Evolutionary conservation across 1,284 basidiomycete genomes (phyloP).

Genomic region (Sphaerobolus stellatus): DNA sequence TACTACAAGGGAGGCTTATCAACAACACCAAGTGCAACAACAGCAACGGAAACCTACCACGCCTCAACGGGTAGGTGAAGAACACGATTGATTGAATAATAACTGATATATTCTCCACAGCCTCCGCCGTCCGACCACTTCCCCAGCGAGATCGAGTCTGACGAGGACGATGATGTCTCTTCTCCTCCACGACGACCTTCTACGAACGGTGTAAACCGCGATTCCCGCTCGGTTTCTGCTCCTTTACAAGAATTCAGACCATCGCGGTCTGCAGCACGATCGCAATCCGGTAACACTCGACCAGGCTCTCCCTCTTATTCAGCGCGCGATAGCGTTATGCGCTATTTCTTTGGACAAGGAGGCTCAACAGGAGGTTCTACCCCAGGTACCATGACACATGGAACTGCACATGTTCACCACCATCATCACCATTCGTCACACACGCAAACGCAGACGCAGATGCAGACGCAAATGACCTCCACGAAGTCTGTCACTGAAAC

Average conservation of each 20-base stretch:
- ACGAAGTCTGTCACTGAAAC: constrained; percentile 17
- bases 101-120: background rate
- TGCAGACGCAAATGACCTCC: constrained; percentile 22
- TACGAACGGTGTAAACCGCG: constrained; percentile 56
- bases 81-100: too few species aligned
- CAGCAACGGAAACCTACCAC: constrained; percentile 5
- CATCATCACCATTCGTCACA: constrained; percentile 6
- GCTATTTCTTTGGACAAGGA: constrained; percentile 93
- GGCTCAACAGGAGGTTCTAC: constrained; percentile 52
- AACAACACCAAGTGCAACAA: constrained; percentile 7
- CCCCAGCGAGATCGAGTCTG: constrained; percentile 54
- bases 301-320: constrained; percentile 35
- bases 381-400: constrained; percentile 1
- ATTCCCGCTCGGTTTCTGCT: constrained; percentile 77
- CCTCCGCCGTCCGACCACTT: too few species aligned
- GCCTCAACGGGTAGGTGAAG: too few species aligned
- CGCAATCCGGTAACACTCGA: constrained; percentile 25
- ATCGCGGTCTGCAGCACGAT: constrained; percentile 16
- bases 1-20: constrained; percentile 3
- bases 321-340: constrained; percentile 88
- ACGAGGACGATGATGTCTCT: constrained; percentile 57
- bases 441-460: constrained; percentile 31
- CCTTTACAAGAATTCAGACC: constrained; percentile 67
- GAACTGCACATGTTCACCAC: background rate
- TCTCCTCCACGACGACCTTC: constrained; percentile 42